Conservation (phyloP, 2,329 filamentous ascomycete species). For the Xylariaceae sp. region DNA sequence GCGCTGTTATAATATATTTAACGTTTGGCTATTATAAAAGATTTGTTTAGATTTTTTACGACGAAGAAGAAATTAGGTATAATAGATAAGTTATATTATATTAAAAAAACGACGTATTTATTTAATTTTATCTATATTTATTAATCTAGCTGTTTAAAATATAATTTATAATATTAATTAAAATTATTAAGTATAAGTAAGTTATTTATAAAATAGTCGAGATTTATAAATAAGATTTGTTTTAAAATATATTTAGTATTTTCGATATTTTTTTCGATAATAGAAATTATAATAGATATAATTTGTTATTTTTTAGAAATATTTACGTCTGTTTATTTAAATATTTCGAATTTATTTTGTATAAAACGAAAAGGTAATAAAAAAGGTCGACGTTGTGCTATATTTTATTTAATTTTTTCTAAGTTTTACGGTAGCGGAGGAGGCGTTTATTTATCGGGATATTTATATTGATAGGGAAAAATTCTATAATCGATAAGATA, state of each 20-base stretch:
- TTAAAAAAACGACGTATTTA: neutral
- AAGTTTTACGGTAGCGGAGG: neutral
- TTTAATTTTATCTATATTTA: neutral
- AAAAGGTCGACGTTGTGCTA: neutral
- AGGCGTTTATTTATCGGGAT: neutral
- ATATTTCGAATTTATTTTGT: neutral
- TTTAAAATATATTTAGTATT: neutral
- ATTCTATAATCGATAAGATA: neutral
- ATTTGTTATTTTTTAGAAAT: neutral
- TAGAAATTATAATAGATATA: neutral
- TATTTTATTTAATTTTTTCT: neutral
- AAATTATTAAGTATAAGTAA: neutral
- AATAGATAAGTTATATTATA: neutral
- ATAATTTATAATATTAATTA: neutral
- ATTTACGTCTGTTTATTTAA: neutral
- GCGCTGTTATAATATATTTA: constrained; percentile 4
- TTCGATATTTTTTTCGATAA: neutral
- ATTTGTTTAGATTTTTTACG: neutral
- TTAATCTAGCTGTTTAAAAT: neutral
- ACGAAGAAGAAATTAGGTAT: constrained; percentile 4
- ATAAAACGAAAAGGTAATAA: neutral
- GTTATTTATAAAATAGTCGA: neutral
- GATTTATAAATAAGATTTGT: neutral
- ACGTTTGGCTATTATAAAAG: neutral
- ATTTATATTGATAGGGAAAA: neutral